Conservation (phyloP, 164 flowering plant genomes). For the Vitis amurensis region DNA sequence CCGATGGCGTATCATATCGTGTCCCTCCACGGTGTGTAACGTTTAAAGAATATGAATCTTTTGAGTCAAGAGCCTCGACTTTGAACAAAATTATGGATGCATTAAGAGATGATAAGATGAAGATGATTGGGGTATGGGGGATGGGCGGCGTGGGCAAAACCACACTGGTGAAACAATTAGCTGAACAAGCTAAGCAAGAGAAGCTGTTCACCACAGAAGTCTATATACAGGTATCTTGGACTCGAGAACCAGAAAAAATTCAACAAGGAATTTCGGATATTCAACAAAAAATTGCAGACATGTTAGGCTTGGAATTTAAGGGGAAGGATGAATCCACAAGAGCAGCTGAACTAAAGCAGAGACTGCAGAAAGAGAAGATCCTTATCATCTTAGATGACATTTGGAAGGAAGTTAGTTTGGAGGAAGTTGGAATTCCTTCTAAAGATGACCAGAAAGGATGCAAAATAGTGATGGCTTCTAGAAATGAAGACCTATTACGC, state of each 20-base stretch:
- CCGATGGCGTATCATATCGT: too few species aligned
- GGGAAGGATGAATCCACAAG: background rate
- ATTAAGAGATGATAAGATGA: background rate
- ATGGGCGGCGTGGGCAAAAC: too few species aligned
- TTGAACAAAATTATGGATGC: too few species aligned
- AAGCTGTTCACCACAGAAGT: too few species aligned
- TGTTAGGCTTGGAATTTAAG: background rate
- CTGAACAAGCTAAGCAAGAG: too few species aligned
- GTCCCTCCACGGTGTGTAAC: too few species aligned
- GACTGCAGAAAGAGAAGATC: background rate
- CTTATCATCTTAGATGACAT: conserved; percentile 10
- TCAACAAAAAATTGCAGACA: conserved; percentile 5
- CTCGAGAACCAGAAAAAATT: background rate
- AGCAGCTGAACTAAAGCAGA: background rate
- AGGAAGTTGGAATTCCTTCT: conserved; percentile 8
- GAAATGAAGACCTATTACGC: background rate
- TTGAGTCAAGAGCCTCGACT: too few species aligned
- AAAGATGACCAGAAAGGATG: background rate
- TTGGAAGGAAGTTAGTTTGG: conserved; percentile 2
- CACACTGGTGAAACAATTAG: too few species aligned
- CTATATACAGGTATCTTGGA: background rate
- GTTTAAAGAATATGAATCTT: too few species aligned
- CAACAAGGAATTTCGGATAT: background rate
- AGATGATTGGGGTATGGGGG: background rate
- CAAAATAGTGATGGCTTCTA: conserved; percentile 11